Evolutionary conservation across 441 rosid genomes (phyloP), one percentile per base, ranked within the genome.

Genomic region (Arabidopsis lyrata): DNA sequence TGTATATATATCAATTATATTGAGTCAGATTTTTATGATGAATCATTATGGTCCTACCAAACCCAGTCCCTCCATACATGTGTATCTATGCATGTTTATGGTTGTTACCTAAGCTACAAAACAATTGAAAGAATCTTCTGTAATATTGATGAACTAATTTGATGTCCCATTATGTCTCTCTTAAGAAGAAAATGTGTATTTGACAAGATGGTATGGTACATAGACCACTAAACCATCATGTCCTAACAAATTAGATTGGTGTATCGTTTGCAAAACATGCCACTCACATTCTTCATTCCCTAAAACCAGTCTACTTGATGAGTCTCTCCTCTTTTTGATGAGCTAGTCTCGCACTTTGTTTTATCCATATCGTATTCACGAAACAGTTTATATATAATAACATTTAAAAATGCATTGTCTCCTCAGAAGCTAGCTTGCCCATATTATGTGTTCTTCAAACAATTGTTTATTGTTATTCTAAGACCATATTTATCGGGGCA

Each of bases 351-450:
- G 4, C 6, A 53, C 27, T 13, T 31, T 56, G 14, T 38, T 38
- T 38, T 3, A 38, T 8, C 11, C 66, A 58, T 68, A 22, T 48
- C 56, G 32, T 57, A 9, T 35, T 10, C 35, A 45, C 12, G 22
- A 32, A 20, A 67, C 1, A 5, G n/a, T 14, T n/a, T 20, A 16
- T 31, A 32, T 18, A 47, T 31, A 5, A 41, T 41, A 41, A 41
- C 7, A 41, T 12, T 13, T 13, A 24, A 71, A 49, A 38, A 20
- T 39, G 15, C 27, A 16, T 35, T 71, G 75, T 71, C 67, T 61
- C 42, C 61, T 52, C 8, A 39, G 32, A 38, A 27, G 11, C 44
- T 38, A 61, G 68, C 61, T 71, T 71, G 62, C 61, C 68, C 71
- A 73, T 62, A 52, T 61, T 39, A 14, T 64, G 29, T 41, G 63